These are phyloP conservation scores for Simplicillium aogashimaense DNA, from an alignment of 2,329 filamentous ascomycete genomes.

Conservation along the genomic window DNA sequence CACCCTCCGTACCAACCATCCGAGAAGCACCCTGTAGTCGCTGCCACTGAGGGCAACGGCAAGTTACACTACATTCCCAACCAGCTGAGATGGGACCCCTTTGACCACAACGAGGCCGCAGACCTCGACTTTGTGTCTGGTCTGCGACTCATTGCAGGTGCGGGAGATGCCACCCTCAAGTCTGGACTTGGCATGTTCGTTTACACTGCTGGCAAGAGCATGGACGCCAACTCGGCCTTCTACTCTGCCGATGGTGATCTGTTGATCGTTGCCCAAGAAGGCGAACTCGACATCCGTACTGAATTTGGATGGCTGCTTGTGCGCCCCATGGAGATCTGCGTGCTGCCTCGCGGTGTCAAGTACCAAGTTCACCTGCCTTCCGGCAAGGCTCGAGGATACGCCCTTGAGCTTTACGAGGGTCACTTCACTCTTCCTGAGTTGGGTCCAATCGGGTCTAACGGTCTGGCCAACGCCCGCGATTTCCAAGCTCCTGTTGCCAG, in stretches of 20 bases:
- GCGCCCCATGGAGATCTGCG: slow-evolving; percentile 61
- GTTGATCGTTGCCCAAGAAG: slow-evolving; percentile 61
- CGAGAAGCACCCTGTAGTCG: slow-evolving; percentile 15
- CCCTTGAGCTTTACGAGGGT: slow-evolving; percentile 58
- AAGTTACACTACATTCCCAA: slow-evolving; percentile 69
- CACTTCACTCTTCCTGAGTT: slow-evolving; percentile 59
- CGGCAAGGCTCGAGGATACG: slow-evolving; percentile 56
- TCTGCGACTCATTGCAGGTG: slow-evolving; percentile 63
- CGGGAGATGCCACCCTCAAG: slow-evolving; percentile 68
- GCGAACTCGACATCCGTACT: slow-evolving; percentile 60
- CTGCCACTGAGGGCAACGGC: slow-evolving; percentile 11
- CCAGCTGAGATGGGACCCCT: slow-evolving; percentile 70
- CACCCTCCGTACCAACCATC: slow-evolving; percentile 46
- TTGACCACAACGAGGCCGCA: slow-evolving; percentile 53
- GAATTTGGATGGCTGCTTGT: slow-evolving; percentile 61
- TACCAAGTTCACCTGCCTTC: slow-evolving; percentile 55
- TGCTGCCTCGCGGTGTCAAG: slow-evolving; percentile 59
- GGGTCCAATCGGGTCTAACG: slow-evolving; percentile 58
- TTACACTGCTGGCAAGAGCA: slow-evolving; percentile 64
- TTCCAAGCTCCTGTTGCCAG: slow-evolving; percentile 59
- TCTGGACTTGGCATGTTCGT: slow-evolving; percentile 66
- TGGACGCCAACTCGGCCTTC: slow-evolving; percentile 60
- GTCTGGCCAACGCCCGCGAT: slow-evolving; percentile 59
- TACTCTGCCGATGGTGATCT: slow-evolving; percentile 75
- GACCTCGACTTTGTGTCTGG: slow-evolving; percentile 36